Conservation (phyloP, 2,329 filamentous ascomycete genomes). For the Penicillium digitatum region DNA sequence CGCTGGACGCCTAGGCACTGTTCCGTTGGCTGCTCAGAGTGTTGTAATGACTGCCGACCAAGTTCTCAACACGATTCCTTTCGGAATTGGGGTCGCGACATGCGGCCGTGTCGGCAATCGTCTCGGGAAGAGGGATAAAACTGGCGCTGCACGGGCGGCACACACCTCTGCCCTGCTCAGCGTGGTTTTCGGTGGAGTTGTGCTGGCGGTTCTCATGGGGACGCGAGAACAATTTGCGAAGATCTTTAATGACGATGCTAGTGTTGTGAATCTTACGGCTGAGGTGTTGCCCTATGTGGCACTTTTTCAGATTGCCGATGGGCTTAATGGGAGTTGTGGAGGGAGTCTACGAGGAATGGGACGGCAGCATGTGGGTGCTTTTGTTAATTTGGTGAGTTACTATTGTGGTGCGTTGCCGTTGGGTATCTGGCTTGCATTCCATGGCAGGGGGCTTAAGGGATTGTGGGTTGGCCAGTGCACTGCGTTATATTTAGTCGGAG, state of each 20-base stretch:
- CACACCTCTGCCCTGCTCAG: conserved; percentile 72
- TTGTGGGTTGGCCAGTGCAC: conserved; percentile 82
- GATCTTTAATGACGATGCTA: conserved; percentile 74
- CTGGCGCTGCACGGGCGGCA: conserved; percentile 66
- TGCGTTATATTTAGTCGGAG: conserved; percentile 74
- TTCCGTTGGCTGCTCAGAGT: conserved; percentile 74
- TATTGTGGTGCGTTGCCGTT: conserved; percentile 75
- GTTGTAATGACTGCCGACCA: conserved; percentile 90
- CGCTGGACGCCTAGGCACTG: conserved; percentile 73
- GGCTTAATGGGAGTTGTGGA: conserved; percentile 78
- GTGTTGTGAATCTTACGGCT: conserved; percentile 68
- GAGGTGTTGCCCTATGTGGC: conserved; percentile 83
- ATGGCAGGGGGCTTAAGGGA: conserved; percentile 76
- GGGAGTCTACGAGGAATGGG: conserved; percentile 80
- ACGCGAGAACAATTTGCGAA: conserved; percentile 69
- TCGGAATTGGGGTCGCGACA: conserved; percentile 78
- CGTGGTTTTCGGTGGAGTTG: conserved; percentile 62
- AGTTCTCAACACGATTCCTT: conserved; percentile 79
- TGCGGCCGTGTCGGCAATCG: conserved; percentile 76
- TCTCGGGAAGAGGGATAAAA: conserved; percentile 63
- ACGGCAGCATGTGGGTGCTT: conserved; percentile 75
- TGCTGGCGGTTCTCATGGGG: conserved; percentile 65
- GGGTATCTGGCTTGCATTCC: conserved; percentile 81
- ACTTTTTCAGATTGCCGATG: conserved; percentile 85
- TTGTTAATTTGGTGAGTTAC: conserved; percentile 78